phyloP scores from a whole-genome alignment of 768 basidiomycete species.

The Asterophora lycoperdoides region DNA sequence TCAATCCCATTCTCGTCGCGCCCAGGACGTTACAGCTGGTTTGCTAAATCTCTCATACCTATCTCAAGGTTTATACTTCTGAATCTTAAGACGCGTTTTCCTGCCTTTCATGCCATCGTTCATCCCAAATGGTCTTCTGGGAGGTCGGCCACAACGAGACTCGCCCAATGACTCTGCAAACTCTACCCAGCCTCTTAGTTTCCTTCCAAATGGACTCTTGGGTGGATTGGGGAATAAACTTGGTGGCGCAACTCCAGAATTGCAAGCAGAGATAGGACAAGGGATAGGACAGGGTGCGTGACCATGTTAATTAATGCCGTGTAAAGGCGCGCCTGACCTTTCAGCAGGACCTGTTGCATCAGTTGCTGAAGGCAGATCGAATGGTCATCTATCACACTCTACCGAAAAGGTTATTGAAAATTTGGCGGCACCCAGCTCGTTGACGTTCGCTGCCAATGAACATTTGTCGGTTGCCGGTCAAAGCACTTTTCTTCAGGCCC shows the following conservation, averaged over 20 bases:
- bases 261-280: no score
- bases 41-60: background rate
- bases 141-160: background rate
- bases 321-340: background rate
- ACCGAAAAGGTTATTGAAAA: background rate
- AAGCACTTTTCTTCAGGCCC: background rate
- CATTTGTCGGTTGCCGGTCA: no score
- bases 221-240: background rate
- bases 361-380: background rate
- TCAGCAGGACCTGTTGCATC: background rate
- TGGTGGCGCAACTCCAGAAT: background rate
- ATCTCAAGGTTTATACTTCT: no score
- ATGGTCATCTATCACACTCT: slow-evolving; percentile 3
- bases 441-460: no score
- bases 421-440: no score
- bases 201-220: slow-evolving; percentile 19
- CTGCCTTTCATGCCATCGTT: slow-evolving; percentile 11
- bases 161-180: background rate
- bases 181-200: background rate
- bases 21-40: background rate
- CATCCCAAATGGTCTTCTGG: slow-evolving; percentile 16
- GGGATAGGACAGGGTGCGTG: background rate
- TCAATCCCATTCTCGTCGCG: background rate
- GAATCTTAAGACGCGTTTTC: background rate
- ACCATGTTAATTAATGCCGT: background rate